Percentiles rank a stretch among this genome's conserved stretches.
phyloP scores from a whole-genome alignment of 139 green algal species.

The Chlamydomonas schloesseri region DNA sequence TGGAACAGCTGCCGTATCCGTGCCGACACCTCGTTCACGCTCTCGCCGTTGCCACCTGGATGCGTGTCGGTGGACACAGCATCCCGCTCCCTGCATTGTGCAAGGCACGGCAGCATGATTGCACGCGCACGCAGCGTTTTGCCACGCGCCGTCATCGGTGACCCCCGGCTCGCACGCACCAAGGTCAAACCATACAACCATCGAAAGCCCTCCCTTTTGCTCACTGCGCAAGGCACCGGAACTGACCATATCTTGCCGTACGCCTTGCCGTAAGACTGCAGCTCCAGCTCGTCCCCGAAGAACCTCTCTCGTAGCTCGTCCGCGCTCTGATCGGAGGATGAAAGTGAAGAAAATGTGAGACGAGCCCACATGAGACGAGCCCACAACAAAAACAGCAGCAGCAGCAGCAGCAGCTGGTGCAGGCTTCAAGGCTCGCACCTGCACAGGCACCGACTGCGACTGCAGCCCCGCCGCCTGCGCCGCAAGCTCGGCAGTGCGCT shows the following conservation, averaged over 20 bases:
- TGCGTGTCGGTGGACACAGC: slow-evolving; percentile 20
- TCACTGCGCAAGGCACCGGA: background rate
- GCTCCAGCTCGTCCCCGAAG: slow-evolving; percentile 65
- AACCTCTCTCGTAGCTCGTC: slow-evolving; percentile 62
- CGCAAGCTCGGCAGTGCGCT: slow-evolving; percentile 59
- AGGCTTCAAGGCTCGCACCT: background rate
- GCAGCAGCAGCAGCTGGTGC: too few species aligned
- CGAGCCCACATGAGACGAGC: too few species aligned
- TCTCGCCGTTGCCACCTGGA: slow-evolving; percentile 63
- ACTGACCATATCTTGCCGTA: slow-evolving; percentile 45
- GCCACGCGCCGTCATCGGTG: too few species aligned
- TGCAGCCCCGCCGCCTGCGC: slow-evolving; percentile 18
- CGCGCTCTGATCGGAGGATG: slow-evolving; percentile 26
- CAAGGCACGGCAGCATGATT: too few species aligned
- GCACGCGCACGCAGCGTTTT: too few species aligned
- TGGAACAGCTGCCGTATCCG: slow-evolving; percentile 53
- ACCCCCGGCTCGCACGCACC: too few species aligned
- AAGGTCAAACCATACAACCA: too few species aligned
- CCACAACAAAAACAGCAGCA: too few species aligned
- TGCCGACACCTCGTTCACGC: slow-evolving; percentile 62
- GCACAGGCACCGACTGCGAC: slow-evolving; percentile 6
- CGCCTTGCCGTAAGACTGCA: slow-evolving; percentile 46
- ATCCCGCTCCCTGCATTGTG: slow-evolving; percentile 69
- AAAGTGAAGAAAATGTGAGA: background rate
- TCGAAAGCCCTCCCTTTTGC: too few species aligned